Base-by-base conservation (phyloP, 2,329 filamentous ascomycete species). In the Lasiodiplodia gonubiensis region DNA sequence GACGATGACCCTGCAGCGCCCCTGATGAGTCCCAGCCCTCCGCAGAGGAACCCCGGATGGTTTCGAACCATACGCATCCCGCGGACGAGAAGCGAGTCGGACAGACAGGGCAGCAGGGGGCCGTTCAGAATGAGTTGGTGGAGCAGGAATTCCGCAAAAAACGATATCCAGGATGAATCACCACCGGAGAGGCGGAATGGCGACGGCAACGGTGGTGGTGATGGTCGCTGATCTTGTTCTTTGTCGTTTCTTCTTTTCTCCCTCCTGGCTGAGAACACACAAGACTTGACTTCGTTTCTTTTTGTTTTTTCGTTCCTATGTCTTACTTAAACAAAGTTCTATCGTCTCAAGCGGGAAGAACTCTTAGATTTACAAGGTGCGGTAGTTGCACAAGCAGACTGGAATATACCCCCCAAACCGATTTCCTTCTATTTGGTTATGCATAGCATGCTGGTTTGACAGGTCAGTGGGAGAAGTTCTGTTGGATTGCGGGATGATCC, bases 41-140 rank as follows among this genome's bases (percentile, higher is more conserved):
- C 30, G 25, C 54, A 67, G 11, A 52, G 65, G 30, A 60, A 51
- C 27, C 54, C 46, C 8, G 25, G 48, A 6, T 67, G 65, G 65
- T 61, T 59, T 57, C 49, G 52, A 33, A 55, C 52, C 14, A 59
- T 57, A 51, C 53, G 53, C 8, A 4, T 66, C 6, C 48, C 64
- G 11, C 33, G 27, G 30, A 59, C 53, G n/a, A 51, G 64, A 11
- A 59, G 30, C 14, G 27, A 6, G 18, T 7, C 57, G 18, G 59
- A 63, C 14, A 46, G 59, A 8, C 42, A 46, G 30, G 59, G 59
- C 7, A 63, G 16, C 27, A 66, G 64, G n/a, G 64, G 64, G 16
- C 64, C 64, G n/a, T 66, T 66, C 30, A 57, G 64, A 27, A 35
- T 66, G 64, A 66, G 46, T 27, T 66, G 64, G 64, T 66, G 64